Conservation (phyloP, 2,329 filamentous ascomycete genomes). For the Trichothecium roseum region DNA sequence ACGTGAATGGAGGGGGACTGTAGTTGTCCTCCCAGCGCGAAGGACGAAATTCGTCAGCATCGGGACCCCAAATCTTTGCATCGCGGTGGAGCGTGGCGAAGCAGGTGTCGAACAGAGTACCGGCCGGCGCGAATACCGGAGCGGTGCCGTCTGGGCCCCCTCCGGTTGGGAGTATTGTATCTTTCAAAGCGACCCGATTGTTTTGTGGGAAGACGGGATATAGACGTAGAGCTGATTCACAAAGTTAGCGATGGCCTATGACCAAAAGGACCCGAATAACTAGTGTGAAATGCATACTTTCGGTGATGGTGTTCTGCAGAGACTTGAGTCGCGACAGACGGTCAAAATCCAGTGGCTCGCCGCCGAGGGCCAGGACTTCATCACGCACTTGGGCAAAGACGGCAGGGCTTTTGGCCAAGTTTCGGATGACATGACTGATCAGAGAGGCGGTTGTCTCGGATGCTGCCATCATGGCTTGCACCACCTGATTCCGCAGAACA, state of each 20-base stretch:
- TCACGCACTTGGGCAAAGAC: too few species aligned
- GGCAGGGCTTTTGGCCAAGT: not conserved
- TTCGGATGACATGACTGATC: too few species aligned
- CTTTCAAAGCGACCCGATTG: slow-evolving; percentile 3
- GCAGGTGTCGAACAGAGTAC: slow-evolving; percentile 1
- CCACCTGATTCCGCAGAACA: too few species aligned
- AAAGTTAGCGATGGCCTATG: not conserved
- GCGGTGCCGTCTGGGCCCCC: slow-evolving; percentile 3
- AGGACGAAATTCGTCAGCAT: slow-evolving; percentile 3
- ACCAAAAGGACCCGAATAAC: not conserved
- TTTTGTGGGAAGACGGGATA: slow-evolving; percentile 3
- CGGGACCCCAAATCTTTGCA: slow-evolving; percentile 2
- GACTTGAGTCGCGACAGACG: slow-evolving; percentile 1
- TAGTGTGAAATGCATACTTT: slow-evolving; percentile 1
- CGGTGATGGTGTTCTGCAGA: slow-evolving; percentile 2
- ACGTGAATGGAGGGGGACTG: slow-evolving; percentile 5
- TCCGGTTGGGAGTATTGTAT: slow-evolving; percentile 2
- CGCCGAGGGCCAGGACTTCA: slow-evolving; percentile 1
- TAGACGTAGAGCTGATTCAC: slow-evolving; percentile 2
- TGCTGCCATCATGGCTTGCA: too few species aligned
- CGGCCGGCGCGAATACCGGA: slow-evolving; percentile 2
- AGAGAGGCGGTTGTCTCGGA: too few species aligned
- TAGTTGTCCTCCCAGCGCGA: slow-evolving; percentile 1
- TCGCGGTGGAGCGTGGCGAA: slow-evolving; percentile 2
- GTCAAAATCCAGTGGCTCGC: slow-evolving; percentile 1